phyloP scores from a whole-genome alignment of 2,329 filamentous ascomycete genomes.

The Clonostachys sp. region DNA sequence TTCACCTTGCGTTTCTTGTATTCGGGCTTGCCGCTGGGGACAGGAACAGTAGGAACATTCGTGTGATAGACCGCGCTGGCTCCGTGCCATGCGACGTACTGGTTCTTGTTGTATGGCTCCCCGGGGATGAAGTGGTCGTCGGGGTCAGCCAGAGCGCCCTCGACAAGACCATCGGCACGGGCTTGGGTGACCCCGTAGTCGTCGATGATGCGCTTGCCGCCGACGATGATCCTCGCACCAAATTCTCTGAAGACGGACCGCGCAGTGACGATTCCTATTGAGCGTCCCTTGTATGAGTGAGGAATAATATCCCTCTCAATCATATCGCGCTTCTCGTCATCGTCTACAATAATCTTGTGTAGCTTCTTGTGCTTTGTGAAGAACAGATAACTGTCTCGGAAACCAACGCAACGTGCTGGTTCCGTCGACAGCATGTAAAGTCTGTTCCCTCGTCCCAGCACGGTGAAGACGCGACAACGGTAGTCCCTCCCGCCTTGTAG shows the following conservation, averaged over 20 bases:
- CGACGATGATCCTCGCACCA: conserved; percentile 88
- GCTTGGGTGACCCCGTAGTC: conserved; percentile 82
- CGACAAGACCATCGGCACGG: conserved; percentile 70
- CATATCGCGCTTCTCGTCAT: conserved; percentile 94
- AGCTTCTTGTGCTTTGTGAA: conserved; percentile 97
- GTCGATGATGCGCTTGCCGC: conserved; percentile 78
- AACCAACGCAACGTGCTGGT: conserved; percentile 92
- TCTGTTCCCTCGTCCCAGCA: conserved; percentile 75
- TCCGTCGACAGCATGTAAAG: conserved; percentile 99
- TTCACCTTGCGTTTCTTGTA: conserved; percentile 81
- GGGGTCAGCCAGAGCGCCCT: conserved; percentile 89
- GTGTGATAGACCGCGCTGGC: conserved; percentile 95
- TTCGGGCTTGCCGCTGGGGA: conserved; percentile 71
- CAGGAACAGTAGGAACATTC: conserved; percentile 69
- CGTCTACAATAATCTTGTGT: conserved; percentile 96
- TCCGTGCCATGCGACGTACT: conserved; percentile 98
- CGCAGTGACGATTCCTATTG: conserved; percentile 94
- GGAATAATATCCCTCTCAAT: conserved; percentile 95
- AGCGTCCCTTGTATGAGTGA: conserved; percentile 96
- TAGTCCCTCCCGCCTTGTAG: conserved; percentile 85
- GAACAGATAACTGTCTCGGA: conserved; percentile 96
- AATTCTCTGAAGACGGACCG: conserved; percentile 97
- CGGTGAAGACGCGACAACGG: conserved; percentile 90
- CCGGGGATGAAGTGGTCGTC: conserved; percentile 74
- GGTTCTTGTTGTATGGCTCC: conserved; percentile 96